Conservation (phyloP, 371 early-diverging fungal genomes). For the Rhizopus stolonifer region DNA sequence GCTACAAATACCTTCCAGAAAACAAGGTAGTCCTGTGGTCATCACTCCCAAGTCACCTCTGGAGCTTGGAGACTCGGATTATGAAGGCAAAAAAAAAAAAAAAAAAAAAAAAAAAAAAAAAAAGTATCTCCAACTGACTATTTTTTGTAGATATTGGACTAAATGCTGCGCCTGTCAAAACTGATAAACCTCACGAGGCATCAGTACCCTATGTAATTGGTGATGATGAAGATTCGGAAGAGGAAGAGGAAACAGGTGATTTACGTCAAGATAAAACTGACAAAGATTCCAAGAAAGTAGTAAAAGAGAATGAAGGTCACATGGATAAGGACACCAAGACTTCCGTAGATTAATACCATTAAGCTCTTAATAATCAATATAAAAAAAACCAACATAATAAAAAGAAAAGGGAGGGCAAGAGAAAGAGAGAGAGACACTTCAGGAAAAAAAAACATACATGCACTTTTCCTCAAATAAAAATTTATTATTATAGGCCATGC, state of each 20-base stretch:
- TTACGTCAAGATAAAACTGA: neutral
- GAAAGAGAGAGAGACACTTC: too few relatives aligned
- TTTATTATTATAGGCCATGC: too few relatives aligned
- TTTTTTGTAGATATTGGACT: conserved; percentile 17
- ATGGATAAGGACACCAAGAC: too few relatives aligned
- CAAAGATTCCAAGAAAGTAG: neutral
- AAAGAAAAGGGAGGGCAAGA: too few relatives aligned
- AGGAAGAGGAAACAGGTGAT: conserved; percentile 7
- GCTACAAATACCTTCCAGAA: conserved; percentile 17
- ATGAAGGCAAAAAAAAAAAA: conserved; percentile 20
- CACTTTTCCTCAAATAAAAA: too few relatives aligned
- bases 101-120: neutral
- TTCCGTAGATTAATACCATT: neutral
- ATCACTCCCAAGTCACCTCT: conserved; percentile 25
- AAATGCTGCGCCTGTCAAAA: conserved; percentile 11
- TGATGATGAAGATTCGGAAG: conserved; percentile 19
- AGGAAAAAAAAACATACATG: too few relatives aligned
- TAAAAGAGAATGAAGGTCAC: neutral
- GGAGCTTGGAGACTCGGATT: conserved; percentile 25
- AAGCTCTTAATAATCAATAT: too few relatives aligned
- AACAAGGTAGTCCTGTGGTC: conserved; percentile 11
- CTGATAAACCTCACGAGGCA: neutral
- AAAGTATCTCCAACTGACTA: neutral
- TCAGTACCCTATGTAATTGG: conserved; percentile 27
- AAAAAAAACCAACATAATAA: too few relatives aligned